Evolutionary conservation across 805 yeast species (phyloP), one percentile per base, ranked within the genome.

Genomic region (Candida alai): DNA sequence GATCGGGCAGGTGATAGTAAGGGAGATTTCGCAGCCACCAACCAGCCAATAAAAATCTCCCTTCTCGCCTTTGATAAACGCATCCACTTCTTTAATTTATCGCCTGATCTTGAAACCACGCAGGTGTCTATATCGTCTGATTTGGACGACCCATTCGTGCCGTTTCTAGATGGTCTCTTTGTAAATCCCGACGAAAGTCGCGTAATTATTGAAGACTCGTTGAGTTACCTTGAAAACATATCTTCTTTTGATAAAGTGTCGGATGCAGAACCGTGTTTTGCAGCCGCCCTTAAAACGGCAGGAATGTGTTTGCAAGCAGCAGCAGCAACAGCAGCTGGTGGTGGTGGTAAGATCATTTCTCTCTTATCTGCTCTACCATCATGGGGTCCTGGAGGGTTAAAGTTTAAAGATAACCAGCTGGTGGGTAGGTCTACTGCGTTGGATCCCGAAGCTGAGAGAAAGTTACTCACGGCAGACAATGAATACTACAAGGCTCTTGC

Each of bases 331-430:
- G n/a, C n/a, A n/a, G 10, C 24, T 7, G 13, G 20, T 24, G 95
- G 93, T 6, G 93, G 93, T 41, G 98, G 97, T 40, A 84, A 89
- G 47, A 78, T 90, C 21, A 73, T 82, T 15, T 72, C 84, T 0
- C 56, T 84, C 4, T 59, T 89, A 26, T 70, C 85, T 2, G 62
- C 79, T 2, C 56, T 87, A 24, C 96, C 98, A 5, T 72, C 85
- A 1, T 71, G 78, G 71, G 96, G 95, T 1, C 81, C 87, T 0
- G 96, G 96, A 4, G 65, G 72, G 7, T 66, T 82, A 35, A 60
- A 65, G n/a, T 60, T 58, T 35, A 75, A 70, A 45, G 62, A 63
- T 16, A 55, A 56, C 39, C 56, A 56, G 28, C 43, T 58, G 4
- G 62, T 62, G 11, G 67, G 68, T 4, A 67, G 74, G 15, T 25